Conservation (phyloP, 2,329 filamentous ascomycete species). For the Stachybotrys chlorohalonatus region DNA sequence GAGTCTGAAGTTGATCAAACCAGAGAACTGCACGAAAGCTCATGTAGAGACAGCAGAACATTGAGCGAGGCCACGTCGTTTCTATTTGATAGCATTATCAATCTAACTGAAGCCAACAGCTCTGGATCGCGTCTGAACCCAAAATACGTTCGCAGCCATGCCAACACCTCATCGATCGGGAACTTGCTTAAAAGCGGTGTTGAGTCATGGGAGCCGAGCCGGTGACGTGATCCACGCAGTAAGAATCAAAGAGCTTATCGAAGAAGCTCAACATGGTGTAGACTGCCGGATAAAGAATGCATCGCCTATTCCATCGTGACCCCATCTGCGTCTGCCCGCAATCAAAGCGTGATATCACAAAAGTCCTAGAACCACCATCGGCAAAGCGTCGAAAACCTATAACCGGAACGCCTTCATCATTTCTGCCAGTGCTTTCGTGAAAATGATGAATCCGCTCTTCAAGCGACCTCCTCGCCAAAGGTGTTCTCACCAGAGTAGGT, state of each 20-base stretch:
- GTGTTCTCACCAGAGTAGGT: slow-evolving; percentile 99
- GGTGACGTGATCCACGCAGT: background rate
- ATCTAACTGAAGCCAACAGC: background rate
- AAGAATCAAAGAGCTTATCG: background rate
- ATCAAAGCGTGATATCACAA: slow-evolving; percentile 13
- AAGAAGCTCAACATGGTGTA: background rate
- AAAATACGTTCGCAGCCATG: background rate
- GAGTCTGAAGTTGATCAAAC: too few species aligned
- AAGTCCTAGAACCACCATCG: slow-evolving; percentile 14
- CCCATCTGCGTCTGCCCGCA: slow-evolving; percentile 7
- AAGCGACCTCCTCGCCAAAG: slow-evolving; percentile 51
- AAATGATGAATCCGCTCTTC: slow-evolving; percentile 5
- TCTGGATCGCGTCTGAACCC: background rate
- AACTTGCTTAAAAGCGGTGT: too few species aligned
- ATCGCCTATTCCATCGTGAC: slow-evolving; percentile 11
- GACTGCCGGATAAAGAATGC: background rate
- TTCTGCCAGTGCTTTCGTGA: slow-evolving; percentile 8
- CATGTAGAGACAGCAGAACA: background rate
- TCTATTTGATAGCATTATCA: background rate
- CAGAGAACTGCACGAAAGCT: background rate
- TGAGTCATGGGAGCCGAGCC: background rate
- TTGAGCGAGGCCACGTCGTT: background rate
- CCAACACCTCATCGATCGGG: too few species aligned
- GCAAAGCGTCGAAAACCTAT: slow-evolving; percentile 5
- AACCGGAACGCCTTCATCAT: slow-evolving; percentile 27